Conservation (phyloP, 352 stramenopile genomes). For the Thraustochytrium striatum region DNA sequence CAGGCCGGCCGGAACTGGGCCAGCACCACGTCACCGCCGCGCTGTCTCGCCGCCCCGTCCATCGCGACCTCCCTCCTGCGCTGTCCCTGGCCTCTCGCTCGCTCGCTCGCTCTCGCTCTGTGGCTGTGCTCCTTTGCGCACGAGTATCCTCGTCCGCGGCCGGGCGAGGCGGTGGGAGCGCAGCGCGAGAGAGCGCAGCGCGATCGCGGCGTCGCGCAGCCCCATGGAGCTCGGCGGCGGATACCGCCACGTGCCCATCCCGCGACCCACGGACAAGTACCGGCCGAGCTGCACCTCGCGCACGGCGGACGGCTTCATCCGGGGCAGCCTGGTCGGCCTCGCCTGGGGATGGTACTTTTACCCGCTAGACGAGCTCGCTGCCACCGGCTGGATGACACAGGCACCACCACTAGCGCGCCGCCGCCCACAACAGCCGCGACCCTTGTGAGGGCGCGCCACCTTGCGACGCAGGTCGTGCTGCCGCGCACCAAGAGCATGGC, state of each 20-base stretch:
- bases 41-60: neutral
- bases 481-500: conserved; percentile 16
- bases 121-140: no score
- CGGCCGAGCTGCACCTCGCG: conserved; percentile 12
- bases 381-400: conserved; percentile 17
- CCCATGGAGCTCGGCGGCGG: no score
- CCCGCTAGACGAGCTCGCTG: conserved; percentile 34
- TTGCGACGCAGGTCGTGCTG: no score
- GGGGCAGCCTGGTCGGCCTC: conserved; percentile 30
- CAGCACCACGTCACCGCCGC: neutral
- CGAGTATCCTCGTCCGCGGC: no score
- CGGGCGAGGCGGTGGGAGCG: no score
- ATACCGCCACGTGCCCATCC: no score
- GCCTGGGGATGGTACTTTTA: conserved; percentile 23
- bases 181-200: no score
- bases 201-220: no score
- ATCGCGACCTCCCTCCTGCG: neutral
- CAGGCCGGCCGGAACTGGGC: conserved; percentile 40
- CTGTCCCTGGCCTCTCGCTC: neutral
- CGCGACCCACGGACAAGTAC: no score
- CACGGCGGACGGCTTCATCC: conserved; percentile 32
- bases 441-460: no score
- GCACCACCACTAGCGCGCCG: neutral
- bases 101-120: no score
- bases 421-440: no score